Evolutionary conservation across 345 rosid genomes (phyloP), one percentile per base, ranked within the genome.

Genomic region (Eucalyptus tenuipes): DNA sequence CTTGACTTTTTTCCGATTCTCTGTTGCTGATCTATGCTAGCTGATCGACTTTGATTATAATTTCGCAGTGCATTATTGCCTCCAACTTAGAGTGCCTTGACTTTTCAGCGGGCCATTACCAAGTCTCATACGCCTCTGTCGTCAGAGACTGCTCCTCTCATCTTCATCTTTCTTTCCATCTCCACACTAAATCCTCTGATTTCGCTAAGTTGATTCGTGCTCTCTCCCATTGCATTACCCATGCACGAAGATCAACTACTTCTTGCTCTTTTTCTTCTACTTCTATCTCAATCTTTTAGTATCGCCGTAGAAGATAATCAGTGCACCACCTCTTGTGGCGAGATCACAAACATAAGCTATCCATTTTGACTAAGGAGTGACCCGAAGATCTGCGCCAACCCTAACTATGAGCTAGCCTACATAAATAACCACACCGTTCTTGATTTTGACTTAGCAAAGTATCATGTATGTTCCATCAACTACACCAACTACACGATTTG

Each of bases 371-470:
- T 25, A 4, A 57, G 5, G 7, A 25, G 64, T 2, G 13, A 11
- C 12, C 14, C 12, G 0, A 59, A 0, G 6, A 13, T 25, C 12
- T 59, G n/a, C 6, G 13, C 5, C 0, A 1, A 59, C n/a, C 15
- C 29, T 25, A 59, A 25, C 3, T 59, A 25, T 25, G n/a, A 59
- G 15, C n/a, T 25, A 25, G 0, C 15, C 10, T 11, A 14, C n/a
- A 57, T 25, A 57, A 57, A 16, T 50, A 50, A 16, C 15, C 7
- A 49, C 18, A 49, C 20, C 20, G 6, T 50, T 50, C 4, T n/a
- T n/a, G n/a, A n/a, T n/a, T n/a, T n/a, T n/a, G n/a, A n/a, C n/a
- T n/a, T n/a, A n/a, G n/a, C n/a, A n/a, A n/a, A n/a, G n/a, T n/a
- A n/a, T n/a, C n/a, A n/a, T n/a, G n/a, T n/a, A n/a, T n/a, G n/a